Conservation (phyloP, 1,284 basidiomycete species). For the Fistulina hepatica region DNA sequence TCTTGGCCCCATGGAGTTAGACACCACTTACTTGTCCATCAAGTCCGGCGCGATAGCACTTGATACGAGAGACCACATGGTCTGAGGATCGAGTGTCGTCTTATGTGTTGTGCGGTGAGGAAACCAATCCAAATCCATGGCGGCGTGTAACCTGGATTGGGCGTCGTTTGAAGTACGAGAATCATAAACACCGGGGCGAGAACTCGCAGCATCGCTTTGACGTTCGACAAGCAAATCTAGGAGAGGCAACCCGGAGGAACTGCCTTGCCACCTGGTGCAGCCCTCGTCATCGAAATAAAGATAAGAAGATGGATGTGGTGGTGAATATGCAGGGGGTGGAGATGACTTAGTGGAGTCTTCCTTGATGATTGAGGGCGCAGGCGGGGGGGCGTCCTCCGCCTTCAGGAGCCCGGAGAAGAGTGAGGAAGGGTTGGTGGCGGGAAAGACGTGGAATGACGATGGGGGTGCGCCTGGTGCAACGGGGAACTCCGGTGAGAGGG, state of each 20-base stretch:
- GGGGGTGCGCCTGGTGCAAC: conserved; percentile 74
- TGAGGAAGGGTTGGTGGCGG: conserved; percentile 66
- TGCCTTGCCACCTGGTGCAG: conserved; percentile 78
- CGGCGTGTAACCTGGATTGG: too few relatives aligned
- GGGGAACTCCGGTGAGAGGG: conserved; percentile 36
- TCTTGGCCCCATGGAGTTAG: not conserved
- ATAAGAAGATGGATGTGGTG: conserved; percentile 53
- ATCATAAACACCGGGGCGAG: too few relatives aligned
- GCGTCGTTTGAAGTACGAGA: too few relatives aligned
- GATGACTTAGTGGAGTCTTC: too few relatives aligned
- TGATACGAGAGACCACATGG: conserved; percentile 64
- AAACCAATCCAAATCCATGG: conserved; percentile 51
- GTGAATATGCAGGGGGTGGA: conserved; percentile 46
- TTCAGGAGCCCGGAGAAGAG: too few relatives aligned
- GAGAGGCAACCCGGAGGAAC: conserved; percentile 80
- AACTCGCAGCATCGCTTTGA: too few relatives aligned
- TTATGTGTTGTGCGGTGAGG: conserved; percentile 64
- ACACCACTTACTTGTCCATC: conserved; percentile 66
- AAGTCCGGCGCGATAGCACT: conserved; percentile 72
- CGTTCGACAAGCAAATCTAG: conserved; percentile 73
- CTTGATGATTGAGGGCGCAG: too few relatives aligned
- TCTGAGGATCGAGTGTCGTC: conserved; percentile 71
- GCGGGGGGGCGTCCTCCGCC: too few relatives aligned
- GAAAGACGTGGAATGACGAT: conserved; percentile 61
- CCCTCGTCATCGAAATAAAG: conserved; percentile 77